phyloP scores from a whole-genome alignment of 1,284 basidiomycete species.

The Fistulinella staudtii region DNA sequence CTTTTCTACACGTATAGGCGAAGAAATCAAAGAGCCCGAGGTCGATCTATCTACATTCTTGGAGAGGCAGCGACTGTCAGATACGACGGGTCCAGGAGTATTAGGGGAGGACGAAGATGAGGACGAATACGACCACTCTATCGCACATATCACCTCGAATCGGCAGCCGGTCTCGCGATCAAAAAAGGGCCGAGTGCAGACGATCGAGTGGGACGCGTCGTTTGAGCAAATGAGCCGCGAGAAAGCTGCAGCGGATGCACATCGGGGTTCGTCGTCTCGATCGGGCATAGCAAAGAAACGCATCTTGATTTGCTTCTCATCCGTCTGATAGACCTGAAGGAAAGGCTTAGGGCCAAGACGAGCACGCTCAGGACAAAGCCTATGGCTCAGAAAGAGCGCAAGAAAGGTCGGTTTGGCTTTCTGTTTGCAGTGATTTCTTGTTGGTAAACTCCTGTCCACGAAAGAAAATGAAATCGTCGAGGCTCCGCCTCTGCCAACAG shows the following conservation, averaged over 20 bases:
- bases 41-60: slow-evolving; percentile 67
- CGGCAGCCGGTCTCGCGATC: slow-evolving; percentile 24
- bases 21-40: slow-evolving; percentile 66
- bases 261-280: slow-evolving; percentile 48
- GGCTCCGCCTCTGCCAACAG: slow-evolving; percentile 52
- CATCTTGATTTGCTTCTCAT: not conserved
- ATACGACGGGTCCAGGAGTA: slow-evolving; percentile 11
- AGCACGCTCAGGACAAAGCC: slow-evolving; percentile 45
- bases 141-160: slow-evolving; percentile 46
- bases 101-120: slow-evolving; percentile 11
- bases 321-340: slow-evolving; percentile 56
- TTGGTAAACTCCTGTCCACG: too few species aligned
- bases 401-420: slow-evolving; percentile 30
- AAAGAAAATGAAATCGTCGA: slow-evolving; percentile 38
- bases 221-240: slow-evolving; percentile 63
- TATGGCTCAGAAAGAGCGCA: slow-evolving; percentile 30
- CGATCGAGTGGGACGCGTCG: slow-evolving; percentile 62
- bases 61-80: slow-evolving; percentile 53
- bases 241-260: slow-evolving; percentile 68
- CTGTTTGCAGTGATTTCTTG: not conserved
- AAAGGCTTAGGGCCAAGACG: slow-evolving; percentile 58
- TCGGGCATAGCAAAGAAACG: not conserved
- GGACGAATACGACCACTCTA: slow-evolving; percentile 57
- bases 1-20: slow-evolving; percentile 40
- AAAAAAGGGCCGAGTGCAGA: slow-evolving; percentile 60